These are phyloP conservation scores for Ophiocordyceps camponoti-floridani DNA, from an alignment of 2,329 filamentous ascomycete genomes.

Conservation along the genomic window DNA sequence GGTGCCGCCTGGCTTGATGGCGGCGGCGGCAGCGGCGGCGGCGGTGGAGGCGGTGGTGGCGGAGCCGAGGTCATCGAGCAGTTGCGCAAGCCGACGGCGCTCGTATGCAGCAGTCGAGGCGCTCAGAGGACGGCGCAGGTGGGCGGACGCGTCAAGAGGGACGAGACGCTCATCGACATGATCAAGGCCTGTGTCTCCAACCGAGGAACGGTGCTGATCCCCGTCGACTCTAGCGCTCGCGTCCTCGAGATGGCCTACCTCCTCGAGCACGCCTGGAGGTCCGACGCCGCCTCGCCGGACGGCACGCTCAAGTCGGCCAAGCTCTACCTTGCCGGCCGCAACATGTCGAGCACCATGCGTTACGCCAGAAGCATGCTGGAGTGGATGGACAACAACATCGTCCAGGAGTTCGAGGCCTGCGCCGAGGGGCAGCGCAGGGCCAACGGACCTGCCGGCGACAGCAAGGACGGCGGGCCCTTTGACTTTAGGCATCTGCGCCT, in stretches of 20 bases:
- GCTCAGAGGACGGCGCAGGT: slow-evolving; percentile 52
- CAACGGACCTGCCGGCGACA: slow-evolving; percentile 24
- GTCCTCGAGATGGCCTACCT: slow-evolving; percentile 85
- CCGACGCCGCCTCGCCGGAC: slow-evolving; percentile 34
- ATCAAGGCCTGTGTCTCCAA: slow-evolving; percentile 61
- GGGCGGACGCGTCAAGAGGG: slow-evolving; percentile 61
- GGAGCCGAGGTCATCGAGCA: slow-evolving; percentile 88
- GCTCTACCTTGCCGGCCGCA: slow-evolving; percentile 73
- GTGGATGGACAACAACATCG: slow-evolving; percentile 96
- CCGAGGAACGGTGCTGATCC: slow-evolving; percentile 82
- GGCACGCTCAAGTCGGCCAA: slow-evolving; percentile 34
- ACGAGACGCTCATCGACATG: slow-evolving; percentile 70
- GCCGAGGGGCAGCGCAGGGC: slow-evolving; percentile 31
- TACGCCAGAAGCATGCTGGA: slow-evolving; percentile 92
- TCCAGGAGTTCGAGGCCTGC: slow-evolving; percentile 73
- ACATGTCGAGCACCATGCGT: slow-evolving; percentile 73
- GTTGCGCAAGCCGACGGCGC: slow-evolving; percentile 76
- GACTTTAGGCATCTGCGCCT: slow-evolving; percentile 76
- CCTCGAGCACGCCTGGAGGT: slow-evolving; percentile 79
- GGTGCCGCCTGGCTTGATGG: slow-evolving; percentile 88
- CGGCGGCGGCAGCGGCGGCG: slow-evolving; percentile 56
- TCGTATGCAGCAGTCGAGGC: slow-evolving; percentile 81
- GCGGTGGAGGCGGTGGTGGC: slow-evolving; percentile 44
- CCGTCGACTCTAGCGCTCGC: slow-evolving; percentile 87
- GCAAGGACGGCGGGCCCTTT: slow-evolving; percentile 54